These are phyloP conservation scores for Raddia guianensis DNA, from an alignment of 176 grass and related monocot species.

Conservation along the genomic window DNA sequence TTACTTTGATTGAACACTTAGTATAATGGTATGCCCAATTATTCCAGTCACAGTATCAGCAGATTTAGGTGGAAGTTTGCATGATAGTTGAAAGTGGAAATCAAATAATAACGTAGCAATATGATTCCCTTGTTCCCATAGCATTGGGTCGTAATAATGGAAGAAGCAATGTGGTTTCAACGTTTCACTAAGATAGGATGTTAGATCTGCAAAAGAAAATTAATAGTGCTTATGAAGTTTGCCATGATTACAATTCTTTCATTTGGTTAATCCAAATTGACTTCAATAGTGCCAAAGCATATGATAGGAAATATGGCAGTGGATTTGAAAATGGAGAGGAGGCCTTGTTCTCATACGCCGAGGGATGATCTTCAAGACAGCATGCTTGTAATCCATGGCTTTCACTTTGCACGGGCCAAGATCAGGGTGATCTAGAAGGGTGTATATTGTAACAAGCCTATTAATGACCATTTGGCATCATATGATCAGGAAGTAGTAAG, in stretches of 20 bases:
- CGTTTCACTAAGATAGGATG: background rate
- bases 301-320: conserved; percentile 2
- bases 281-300: conserved; percentile 3
- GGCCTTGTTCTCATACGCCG: background rate
- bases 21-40: background rate
- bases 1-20: conserved; percentile 7
- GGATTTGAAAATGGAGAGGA: background rate
- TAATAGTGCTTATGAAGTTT: background rate
- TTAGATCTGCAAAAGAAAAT: conserved; percentile 11
- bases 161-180: conserved; percentile 19
- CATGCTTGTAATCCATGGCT: no score
- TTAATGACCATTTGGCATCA: no score
- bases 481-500: no score
- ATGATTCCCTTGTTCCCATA: background rate
- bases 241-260: background rate
- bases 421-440: no score
- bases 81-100: background rate
- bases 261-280: conserved; percentile 21
- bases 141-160: background rate
- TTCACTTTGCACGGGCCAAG: no score
- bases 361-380: no score
- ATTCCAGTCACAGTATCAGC: background rate
- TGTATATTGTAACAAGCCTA: no score
- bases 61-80: background rate
- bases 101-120: background rate